These are phyloP conservation scores for Kregervanrija fluxuum DNA, from an alignment of 805 yeast species.

Conservation along the genomic window DNA sequence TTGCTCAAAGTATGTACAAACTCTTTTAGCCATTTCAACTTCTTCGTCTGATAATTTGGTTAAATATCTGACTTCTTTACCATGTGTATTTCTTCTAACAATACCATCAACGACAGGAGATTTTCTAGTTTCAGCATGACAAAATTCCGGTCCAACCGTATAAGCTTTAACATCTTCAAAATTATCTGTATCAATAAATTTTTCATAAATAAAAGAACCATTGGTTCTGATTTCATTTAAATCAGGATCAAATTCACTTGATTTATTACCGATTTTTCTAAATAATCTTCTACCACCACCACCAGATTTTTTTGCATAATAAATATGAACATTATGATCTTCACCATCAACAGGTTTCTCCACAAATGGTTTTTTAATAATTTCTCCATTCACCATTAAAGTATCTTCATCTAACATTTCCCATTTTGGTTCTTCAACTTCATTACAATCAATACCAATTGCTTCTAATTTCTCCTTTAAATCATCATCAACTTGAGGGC, in stretches of 20 bases:
- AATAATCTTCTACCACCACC: constrained; percentile 96
- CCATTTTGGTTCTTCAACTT: constrained; percentile 67
- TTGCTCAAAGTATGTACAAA: constrained; percentile 74
- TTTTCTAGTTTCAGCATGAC: constrained; percentile 98
- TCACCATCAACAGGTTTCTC: constrained; percentile 99
- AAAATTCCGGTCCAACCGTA: constrained; percentile 84
- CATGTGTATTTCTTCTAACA: constrained; percentile 93
- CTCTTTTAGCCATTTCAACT: constrained; percentile 69
- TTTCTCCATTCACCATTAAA: constrained; percentile 62
- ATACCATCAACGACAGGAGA: constrained; percentile 99
- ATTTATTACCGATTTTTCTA: constrained; percentile 94
- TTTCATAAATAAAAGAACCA: constrained; percentile 88
- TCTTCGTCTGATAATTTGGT: constrained; percentile 75
- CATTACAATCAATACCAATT: constrained; percentile 50
- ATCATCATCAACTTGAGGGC: constrained; percentile 75
- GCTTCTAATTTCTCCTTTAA: constrained; percentile 50
- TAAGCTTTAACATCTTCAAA: constrained; percentile 98
- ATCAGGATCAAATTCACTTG: constrained; percentile 89
- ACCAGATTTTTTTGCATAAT: constrained; percentile 81
- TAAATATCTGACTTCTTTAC: constrained; percentile 89
- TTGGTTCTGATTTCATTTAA: constrained; percentile 69
- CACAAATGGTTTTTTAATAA: constrained; percentile 82
- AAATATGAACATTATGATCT: constrained; percentile 92
- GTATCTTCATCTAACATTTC: constrained; percentile 86
- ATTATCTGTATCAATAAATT: constrained; percentile 96